Base-by-base conservation (phyloP, 2,329 filamentous ascomycete species). In the Didymella keratinophila region DNA sequence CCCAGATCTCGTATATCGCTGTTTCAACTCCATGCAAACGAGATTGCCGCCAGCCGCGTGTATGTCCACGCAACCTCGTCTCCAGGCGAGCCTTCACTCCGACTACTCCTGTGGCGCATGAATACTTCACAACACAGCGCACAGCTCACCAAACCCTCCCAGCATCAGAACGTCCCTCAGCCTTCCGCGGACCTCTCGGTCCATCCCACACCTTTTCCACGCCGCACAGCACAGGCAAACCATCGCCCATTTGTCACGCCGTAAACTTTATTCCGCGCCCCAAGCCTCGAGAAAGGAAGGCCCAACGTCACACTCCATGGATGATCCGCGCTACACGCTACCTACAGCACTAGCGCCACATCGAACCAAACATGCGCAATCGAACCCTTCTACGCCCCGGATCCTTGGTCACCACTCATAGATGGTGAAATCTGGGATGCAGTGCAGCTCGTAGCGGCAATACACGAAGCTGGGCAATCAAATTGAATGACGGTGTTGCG, bases 171-270 rank as follows among this genome's bases (percentile, higher is more conserved):
- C 49, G 55, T 58, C 37, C 44, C 30, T 49, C 18, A 28, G 23
- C 39, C 46, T 43, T 48, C 49, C 44, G 39, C 30, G 48, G 43
- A 47, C 43, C 16, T 20, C 41, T 53, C 56, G 56, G 56, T 50
- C 56, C 45, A 50, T 53, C 50, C 56, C 56, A 45, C 30, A 49
- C 39, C 44, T 5, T 36, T 45, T 37, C 49, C 30, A 47, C 23
- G 34, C 32, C 20, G 14, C 34, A 39, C 21, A 20, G 47, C 50
- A 50, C 50, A 58, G 25, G 25, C 43, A 32, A 34, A 8, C 30
- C 37, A n/a, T 49, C 23, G 32, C 49, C 39, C 37, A 58, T 58
- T 58, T 58, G 56, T 53, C 50, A 58, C 42, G 28, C 45, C 27
- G 39, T 44, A 16, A 58, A 58, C 56, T 45, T 58, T 58, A 58